These are phyloP conservation scores for Sesbania bispinosa DNA, from an alignment of 306 rosid species.

Conservation along the genomic window DNA sequence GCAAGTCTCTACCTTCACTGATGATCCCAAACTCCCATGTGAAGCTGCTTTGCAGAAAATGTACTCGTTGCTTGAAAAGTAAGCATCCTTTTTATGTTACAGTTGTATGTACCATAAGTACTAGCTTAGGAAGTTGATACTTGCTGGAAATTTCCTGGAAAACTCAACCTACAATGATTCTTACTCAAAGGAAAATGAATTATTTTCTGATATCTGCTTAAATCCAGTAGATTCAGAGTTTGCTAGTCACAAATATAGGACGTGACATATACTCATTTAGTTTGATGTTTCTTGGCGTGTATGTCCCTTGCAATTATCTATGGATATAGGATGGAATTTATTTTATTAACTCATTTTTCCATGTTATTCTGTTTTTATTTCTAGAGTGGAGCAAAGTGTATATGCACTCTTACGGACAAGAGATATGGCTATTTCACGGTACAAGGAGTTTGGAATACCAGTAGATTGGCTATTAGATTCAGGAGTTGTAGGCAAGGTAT, in stretches of 20 bases:
- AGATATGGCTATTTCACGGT: slow-evolving; percentile 94
- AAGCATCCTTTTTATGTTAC: slow-evolving; percentile 30
- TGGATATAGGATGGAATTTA: background rate
- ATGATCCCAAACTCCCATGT: slow-evolving; percentile 80
- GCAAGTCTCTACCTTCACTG: slow-evolving; percentile 67
- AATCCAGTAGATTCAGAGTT: background rate
- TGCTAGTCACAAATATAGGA: background rate
- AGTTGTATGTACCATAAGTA: background rate
- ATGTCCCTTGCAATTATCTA: background rate
- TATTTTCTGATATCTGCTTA: background rate
- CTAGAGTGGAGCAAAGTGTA: slow-evolving; percentile 90
- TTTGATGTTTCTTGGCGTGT: background rate
- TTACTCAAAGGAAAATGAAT: background rate
- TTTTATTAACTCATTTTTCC: background rate
- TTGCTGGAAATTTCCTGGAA: slow-evolving; percentile 6
- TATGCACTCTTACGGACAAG: slow-evolving; percentile 88
- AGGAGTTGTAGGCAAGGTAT: slow-evolving; percentile 97
- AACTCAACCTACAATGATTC: background rate
- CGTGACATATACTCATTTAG: background rate
- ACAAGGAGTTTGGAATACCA: slow-evolving; percentile 94
- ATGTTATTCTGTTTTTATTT: slow-evolving; percentile 11
- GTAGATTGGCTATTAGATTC: slow-evolving; percentile 86
- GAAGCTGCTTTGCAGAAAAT: slow-evolving; percentile 91
- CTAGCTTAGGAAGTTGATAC: slow-evolving; percentile 10
- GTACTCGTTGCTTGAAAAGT: slow-evolving; percentile 97